phyloP scores from a whole-genome alignment of 108 stramenopile genomes.

The Poteriospumella lacustris region DNA sequence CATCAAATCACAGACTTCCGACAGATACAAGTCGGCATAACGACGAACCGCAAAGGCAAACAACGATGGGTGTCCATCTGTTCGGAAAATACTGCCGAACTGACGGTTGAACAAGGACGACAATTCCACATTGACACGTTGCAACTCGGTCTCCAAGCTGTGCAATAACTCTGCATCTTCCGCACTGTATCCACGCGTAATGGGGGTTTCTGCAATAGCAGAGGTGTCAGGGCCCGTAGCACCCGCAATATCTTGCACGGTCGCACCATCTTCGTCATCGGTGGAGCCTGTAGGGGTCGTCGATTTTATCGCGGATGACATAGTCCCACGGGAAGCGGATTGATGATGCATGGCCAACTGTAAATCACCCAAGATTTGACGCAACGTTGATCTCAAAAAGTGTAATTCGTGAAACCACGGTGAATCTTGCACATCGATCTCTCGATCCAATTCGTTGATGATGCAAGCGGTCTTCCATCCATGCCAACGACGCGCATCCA shows the following conservation, averaged over 20 bases:
- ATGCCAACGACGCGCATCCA: slow-evolving; percentile 72
- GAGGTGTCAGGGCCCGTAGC: no score
- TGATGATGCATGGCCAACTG: background rate
- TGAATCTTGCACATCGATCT: slow-evolving; percentile 45
- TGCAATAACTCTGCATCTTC: slow-evolving; percentile 43
- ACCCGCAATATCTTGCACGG: background rate
- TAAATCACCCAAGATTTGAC: slow-evolving; percentile 1
- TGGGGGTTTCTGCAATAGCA: no score
- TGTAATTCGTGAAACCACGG: background rate
- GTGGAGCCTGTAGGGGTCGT: slow-evolving; percentile 20
- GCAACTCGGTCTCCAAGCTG: slow-evolving; percentile 31
- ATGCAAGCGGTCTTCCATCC: slow-evolving; percentile 54
- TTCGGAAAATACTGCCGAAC: slow-evolving; percentile 50
- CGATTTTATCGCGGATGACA: slow-evolving; percentile 26
- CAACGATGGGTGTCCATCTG: slow-evolving; percentile 38
- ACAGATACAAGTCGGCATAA: slow-evolving; percentile 49
- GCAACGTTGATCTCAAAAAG: background rate
- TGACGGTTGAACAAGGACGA: slow-evolving; percentile 39
- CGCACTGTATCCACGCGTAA: no score
- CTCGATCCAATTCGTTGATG: slow-evolving; percentile 50
- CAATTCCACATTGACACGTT: slow-evolving; percentile 29
- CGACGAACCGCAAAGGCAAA: slow-evolving; percentile 49
- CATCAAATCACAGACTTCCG: slow-evolving; percentile 39
- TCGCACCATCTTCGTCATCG: background rate
- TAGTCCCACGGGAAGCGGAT: slow-evolving; percentile 25